Percentiles rank a stretch among this genome's conserved stretches.
These are phyloP conservation scores for Penicillium sp. DNA, from an alignment of 2,329 filamentous ascomycete species.

Conservation along the genomic window DNA sequence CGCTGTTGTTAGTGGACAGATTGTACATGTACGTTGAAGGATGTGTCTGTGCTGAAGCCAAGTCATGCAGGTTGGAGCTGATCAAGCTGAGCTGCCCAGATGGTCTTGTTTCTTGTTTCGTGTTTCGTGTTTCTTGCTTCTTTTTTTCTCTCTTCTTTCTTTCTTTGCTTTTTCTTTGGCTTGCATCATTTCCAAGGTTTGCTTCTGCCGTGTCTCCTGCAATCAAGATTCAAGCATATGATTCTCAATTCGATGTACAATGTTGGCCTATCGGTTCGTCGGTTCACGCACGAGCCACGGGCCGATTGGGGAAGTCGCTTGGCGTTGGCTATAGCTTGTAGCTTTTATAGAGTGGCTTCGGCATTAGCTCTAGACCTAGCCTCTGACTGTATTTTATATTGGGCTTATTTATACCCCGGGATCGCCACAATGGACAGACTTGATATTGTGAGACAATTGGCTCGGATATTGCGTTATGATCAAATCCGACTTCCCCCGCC, in stretches of 20 bases:
- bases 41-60: slow-evolving; percentile 9
- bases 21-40: slow-evolving; percentile 1
- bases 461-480: slow-evolving; percentile 3
- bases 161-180: neutral
- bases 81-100: slow-evolving; percentile 5
- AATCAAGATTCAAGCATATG: neutral
- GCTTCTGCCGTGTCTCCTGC: neutral
- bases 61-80: slow-evolving; percentile 8
- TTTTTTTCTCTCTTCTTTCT: neutral
- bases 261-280: slow-evolving; percentile 1
- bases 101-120: neutral
- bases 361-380: neutral
- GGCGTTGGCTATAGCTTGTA: slow-evolving; percentile 4
- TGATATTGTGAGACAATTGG: slow-evolving; percentile 1
- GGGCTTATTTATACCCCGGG: neutral
- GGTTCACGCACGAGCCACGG: slow-evolving; percentile 7
- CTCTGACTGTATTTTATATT: neutral
- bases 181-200: neutral
- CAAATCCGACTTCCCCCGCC: slow-evolving; percentile 1
- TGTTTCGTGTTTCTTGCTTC: neutral
- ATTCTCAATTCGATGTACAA: neutral
- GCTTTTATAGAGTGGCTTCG: neutral
- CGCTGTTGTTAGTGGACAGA: neutral
- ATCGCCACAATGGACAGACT: neutral
- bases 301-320: slow-evolving; percentile 1